phyloP scores from a whole-genome alignment of 1,284 basidiomycete species.

The Coniophora puteana region DNA sequence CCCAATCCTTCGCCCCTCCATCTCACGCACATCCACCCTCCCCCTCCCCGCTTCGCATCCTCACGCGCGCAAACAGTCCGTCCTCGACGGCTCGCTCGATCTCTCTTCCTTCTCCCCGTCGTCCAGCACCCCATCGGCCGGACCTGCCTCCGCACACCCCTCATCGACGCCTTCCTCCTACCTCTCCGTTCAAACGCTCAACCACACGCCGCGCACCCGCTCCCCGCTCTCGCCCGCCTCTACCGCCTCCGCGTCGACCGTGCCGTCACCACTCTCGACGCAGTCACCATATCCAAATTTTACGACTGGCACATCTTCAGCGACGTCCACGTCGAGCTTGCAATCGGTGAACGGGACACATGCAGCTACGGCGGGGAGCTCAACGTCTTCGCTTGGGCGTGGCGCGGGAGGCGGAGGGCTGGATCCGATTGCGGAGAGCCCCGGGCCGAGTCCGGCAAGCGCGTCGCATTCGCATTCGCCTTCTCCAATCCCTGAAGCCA shows the following conservation, averaged over 20 bases:
- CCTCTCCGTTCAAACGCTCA: too few relatives aligned
- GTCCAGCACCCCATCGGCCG: slow-evolving; percentile 28
- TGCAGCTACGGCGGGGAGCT: slow-evolving; percentile 26
- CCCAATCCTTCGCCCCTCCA: slow-evolving; percentile 43
- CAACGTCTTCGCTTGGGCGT: slow-evolving; percentile 36
- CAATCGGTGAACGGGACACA: too few relatives aligned
- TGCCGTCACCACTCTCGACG: too few relatives aligned
- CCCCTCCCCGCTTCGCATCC: slow-evolving; percentile 62
- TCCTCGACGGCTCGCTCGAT: slow-evolving; percentile 52
- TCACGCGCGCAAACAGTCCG: slow-evolving; percentile 72
- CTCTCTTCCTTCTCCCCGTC: too few relatives aligned
- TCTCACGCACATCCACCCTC: slow-evolving; percentile 49
- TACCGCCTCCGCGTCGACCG: too few relatives aligned
- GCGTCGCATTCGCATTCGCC: slow-evolving; percentile 30
- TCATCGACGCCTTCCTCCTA: slow-evolving; percentile 60
- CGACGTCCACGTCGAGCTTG: too few relatives aligned
- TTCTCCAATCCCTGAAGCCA: too few relatives aligned
- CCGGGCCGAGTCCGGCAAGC: slow-evolving; percentile 36
- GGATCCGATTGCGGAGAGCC: slow-evolving; percentile 64
- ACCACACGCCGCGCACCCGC: too few relatives aligned
- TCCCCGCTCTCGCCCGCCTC: too few relatives aligned
- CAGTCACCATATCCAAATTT: too few relatives aligned
- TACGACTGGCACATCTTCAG: too few relatives aligned
- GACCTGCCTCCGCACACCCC: slow-evolving; percentile 34
- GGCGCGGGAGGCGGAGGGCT: too few relatives aligned